Conservation (phyloP, 1,139 yeast genomes). For the Taphrina deformans region DNA sequence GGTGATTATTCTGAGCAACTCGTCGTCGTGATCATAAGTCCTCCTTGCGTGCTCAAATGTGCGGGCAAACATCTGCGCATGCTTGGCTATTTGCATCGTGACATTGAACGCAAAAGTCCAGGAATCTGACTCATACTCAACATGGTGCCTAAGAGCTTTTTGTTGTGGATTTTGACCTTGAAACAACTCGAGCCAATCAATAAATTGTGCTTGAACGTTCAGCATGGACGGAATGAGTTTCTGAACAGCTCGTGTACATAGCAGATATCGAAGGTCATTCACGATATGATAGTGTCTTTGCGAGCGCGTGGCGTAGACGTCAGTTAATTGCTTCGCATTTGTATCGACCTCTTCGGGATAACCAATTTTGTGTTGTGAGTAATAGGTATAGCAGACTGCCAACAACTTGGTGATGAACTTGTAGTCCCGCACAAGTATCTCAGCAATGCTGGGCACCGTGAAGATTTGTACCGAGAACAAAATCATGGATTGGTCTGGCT, state of each 20-base stretch:
- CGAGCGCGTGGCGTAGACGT: constrained; percentile 57
- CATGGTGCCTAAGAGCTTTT: constrained; percentile 78
- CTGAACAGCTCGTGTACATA: constrained; percentile 34
- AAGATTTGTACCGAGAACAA: constrained; percentile 81
- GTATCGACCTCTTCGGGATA: constrained; percentile 53
- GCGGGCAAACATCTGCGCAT: constrained; percentile 47
- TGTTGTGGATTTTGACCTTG: constrained; percentile 77
- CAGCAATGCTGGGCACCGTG: constrained; percentile 78
- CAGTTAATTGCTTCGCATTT: constrained; percentile 44
- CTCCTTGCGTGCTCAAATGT: constrained; percentile 41
- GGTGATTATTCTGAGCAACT: neutral
- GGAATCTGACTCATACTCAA: constrained; percentile 85
- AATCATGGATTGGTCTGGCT: constrained; percentile 79
- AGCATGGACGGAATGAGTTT: constrained; percentile 49
- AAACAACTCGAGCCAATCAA: constrained; percentile 66
- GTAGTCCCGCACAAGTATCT: constrained; percentile 60
- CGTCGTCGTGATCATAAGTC: neutral
- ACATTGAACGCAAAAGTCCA: constrained; percentile 81
- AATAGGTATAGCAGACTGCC: constrained; percentile 64
- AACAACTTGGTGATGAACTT: constrained; percentile 70
- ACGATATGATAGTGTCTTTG: constrained; percentile 82
- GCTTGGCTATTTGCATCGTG: constrained; percentile 52
- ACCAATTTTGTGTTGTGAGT: constrained; percentile 59
- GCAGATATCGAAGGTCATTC: constrained; percentile 71
- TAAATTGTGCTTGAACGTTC: constrained; percentile 48